phyloP scores from a whole-genome alignment of 1,284 basidiomycete species.

The Rhodotorula mucilaginosa region DNA sequence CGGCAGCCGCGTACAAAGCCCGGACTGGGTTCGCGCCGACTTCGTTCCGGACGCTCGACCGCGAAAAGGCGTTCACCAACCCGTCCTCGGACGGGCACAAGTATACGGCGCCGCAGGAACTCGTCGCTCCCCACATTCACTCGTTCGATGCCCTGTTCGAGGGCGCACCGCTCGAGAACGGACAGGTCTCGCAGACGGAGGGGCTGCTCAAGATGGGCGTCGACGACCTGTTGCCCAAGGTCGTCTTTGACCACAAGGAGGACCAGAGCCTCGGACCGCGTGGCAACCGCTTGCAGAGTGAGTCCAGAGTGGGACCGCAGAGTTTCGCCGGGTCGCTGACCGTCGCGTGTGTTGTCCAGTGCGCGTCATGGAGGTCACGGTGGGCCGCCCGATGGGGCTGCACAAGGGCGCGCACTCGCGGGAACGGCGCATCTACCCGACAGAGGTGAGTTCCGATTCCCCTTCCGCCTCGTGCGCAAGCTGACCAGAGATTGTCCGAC shows the following conservation, averaged over 20 bases:
- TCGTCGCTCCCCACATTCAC: constrained; percentile 90
- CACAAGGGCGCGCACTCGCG: constrained; percentile 73
- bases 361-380: constrained; percentile 81
- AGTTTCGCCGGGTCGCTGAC: neutral
- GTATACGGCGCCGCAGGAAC: constrained; percentile 83
- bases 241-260: constrained; percentile 78
- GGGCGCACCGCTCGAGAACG: constrained; percentile 61
- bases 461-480: too few relatives aligned
- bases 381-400: constrained; percentile 81
- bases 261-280: constrained; percentile 34
- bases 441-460: constrained; percentile 62
- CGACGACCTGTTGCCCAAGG: constrained; percentile 81
- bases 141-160: constrained; percentile 96
- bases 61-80: constrained; percentile 76
- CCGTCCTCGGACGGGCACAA: constrained; percentile 70
- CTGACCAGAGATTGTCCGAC: constrained; percentile 8
- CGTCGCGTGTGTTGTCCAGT: constrained; percentile 55
- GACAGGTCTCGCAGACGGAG: constrained; percentile 52
- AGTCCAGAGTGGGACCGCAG: neutral
- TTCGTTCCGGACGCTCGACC: constrained; percentile 74
- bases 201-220: constrained; percentile 79
- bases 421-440: constrained; percentile 79
- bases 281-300: constrained; percentile 51
- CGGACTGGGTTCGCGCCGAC: constrained; percentile 25
- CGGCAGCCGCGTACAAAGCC: constrained; percentile 16